Conservation (phyloP, 495 filamentous ascomycete genomes). For the Penicillium salamii region DNA sequence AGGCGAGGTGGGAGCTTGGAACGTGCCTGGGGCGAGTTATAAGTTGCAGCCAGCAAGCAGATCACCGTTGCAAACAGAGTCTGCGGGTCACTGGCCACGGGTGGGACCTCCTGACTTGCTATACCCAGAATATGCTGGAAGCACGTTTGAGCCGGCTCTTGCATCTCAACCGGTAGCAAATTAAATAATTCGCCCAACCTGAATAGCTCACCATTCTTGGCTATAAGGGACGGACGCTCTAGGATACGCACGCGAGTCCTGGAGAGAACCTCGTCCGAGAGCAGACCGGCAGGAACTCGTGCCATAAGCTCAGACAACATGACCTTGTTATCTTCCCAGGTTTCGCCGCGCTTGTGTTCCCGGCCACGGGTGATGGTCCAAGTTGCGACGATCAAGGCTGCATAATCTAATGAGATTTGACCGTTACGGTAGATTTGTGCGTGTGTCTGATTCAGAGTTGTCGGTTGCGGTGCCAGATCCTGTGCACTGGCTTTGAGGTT, state of each 20-base stretch:
- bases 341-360: conserved; percentile 24
- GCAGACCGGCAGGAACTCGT: conserved; percentile 29
- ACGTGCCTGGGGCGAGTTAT: conserved; percentile 13
- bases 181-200: conserved; percentile 29
- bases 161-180: conserved; percentile 32
- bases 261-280: conserved; percentile 29
- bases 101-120: conserved; percentile 18
- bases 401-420: conserved; percentile 38
- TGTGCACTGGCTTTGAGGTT: conserved; percentile 29
- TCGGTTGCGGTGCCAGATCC: conserved; percentile 22
- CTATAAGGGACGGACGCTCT: conserved; percentile 35
- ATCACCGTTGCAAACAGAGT: conserved; percentile 21
- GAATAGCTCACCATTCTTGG: conserved; percentile 39
- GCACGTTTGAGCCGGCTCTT: conserved; percentile 20
- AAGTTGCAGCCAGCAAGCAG: conserved; percentile 19
- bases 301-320: conserved; percentile 32
- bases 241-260: conserved; percentile 35
- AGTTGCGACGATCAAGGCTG: conserved; percentile 39
- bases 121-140: conserved; percentile 21
- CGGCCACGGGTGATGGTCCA: conserved; percentile 39
- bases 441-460: conserved; percentile 40
- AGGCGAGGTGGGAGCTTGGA: conserved; percentile 29
- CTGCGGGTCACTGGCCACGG: conserved; percentile 17
- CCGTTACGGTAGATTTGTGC: conserved; percentile 44
- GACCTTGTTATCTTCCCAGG: conserved; percentile 34